Evolutionary conservation across 371 early-diverging fungal genomes (phyloP).

Genomic region (Apophysomyces ossiformis): DNA sequence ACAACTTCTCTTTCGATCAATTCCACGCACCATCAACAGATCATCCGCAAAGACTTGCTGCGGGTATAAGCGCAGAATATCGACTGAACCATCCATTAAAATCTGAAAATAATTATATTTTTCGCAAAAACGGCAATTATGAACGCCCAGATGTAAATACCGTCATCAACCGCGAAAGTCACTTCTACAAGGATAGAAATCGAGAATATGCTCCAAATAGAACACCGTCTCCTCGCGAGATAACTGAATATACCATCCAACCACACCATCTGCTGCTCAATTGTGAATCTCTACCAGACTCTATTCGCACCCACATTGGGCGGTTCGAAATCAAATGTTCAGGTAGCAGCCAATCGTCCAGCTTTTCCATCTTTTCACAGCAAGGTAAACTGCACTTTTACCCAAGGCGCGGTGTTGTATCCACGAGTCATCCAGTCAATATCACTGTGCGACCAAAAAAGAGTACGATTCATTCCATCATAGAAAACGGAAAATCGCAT

Average conservation of each 20-base stretch:
- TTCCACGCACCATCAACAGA: not conserved
- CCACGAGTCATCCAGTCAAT: conserved; percentile 3
- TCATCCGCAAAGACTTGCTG: not conserved
- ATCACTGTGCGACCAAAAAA: conserved; percentile 13
- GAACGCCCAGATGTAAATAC: no score
- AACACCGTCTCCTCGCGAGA: not conserved
- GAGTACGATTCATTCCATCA: conserved; percentile 13
- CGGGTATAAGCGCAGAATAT: not conserved
- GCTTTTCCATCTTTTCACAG: conserved; percentile 16
- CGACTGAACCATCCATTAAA: not conserved
- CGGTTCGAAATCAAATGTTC: conserved; percentile 6
- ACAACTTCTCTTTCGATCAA: not conserved
- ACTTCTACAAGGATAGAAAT: not conserved
- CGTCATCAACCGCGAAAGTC: no score
- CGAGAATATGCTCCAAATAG: not conserved
- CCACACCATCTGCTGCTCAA: conserved; percentile 4
- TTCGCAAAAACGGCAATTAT: no score
- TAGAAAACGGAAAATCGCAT: not conserved
- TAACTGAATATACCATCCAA: not conserved
- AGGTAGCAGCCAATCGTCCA: not conserved
- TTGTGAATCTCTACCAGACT: not conserved
- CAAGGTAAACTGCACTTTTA: conserved; percentile 15
- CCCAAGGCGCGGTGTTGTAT: conserved; percentile 13
- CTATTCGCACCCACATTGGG: not conserved
- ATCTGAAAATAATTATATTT: not conserved